phyloP scores from a whole-genome alignment of 2,329 filamentous ascomycete genomes.

The Ascocoryne sarcoides region DNA sequence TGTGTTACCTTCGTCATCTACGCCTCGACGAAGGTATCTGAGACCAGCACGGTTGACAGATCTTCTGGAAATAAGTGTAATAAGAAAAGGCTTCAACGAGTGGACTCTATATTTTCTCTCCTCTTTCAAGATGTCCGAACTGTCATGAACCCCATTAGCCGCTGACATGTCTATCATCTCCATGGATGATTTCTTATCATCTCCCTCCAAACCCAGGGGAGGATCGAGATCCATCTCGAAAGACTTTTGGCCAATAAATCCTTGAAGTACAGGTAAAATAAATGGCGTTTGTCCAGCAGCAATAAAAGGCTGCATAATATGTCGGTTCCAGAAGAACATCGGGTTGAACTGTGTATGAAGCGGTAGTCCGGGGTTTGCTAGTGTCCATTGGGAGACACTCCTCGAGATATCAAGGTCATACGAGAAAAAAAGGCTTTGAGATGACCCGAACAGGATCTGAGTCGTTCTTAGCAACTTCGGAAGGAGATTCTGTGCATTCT shows the following conservation, averaged over 20 bases:
- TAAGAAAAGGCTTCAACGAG: conserved; percentile 34
- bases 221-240: conserved; percentile 65
- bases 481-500: conserved; percentile 39
- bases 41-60: conserved; percentile 80
- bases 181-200: conserved; percentile 36
- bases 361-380: conserved; percentile 43
- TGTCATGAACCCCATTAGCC: conserved; percentile 6
- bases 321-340: conserved; percentile 84
- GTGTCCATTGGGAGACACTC: conserved; percentile 36
- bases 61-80: conserved; percentile 88
- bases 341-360: conserved; percentile 66
- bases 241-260: conserved; percentile 79
- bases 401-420: conserved; percentile 91
- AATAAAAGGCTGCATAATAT: conserved; percentile 66
- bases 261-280: conserved; percentile 79
- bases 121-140: not conserved
- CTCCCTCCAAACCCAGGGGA: conserved; percentile 37
- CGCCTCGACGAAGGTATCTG: conserved; percentile 79
- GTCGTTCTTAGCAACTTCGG: conserved; percentile 80
- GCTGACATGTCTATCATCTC: conserved; percentile 32
- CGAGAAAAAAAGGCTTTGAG: conserved; percentile 85
- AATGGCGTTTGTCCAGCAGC: conserved; percentile 63
- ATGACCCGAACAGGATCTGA: conserved; percentile 73
- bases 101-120: not conserved
- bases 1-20: conserved; percentile 80